A percentile compares a stretch with the other conserved stretches of the same genome.
phyloP scores from a whole-genome alignment of 2,329 filamentous ascomycete species.

The Pestalotiopsis sp. region DNA sequence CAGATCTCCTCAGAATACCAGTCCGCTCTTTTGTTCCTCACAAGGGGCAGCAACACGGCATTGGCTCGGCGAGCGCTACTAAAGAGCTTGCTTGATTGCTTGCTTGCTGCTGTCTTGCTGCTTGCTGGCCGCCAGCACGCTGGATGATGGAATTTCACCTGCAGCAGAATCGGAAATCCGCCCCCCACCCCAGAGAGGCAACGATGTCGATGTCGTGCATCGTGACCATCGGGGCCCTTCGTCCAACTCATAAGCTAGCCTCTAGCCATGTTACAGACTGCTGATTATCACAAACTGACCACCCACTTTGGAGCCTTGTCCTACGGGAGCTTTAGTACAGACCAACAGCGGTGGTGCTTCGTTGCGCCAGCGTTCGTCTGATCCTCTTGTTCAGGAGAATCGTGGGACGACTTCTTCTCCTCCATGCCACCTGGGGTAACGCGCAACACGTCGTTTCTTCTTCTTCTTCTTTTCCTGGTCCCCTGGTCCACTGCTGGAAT shows the following conservation, averaged over 20 bases:
- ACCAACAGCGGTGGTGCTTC: not conserved
- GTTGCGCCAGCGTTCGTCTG: not conserved
- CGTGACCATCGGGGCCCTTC: not conserved
- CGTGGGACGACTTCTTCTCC: not conserved
- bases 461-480: not conserved
- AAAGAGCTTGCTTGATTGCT: not conserved
- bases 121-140: not conserved
- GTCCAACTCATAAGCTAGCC: conserved; percentile 1
- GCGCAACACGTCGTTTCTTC: not conserved
- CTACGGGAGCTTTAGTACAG: not conserved
- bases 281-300: not conserved
- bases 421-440: not conserved
- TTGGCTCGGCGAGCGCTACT: not conserved
- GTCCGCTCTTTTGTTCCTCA: not conserved
- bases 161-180: not conserved
- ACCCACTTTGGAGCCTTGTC: not conserved
- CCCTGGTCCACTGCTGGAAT: not conserved
- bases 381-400: not conserved
- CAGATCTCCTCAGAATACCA: too few relatives aligned
- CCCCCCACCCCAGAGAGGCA: not conserved
- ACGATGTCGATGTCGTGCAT: conserved; percentile 11
- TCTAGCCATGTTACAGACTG: too few relatives aligned
- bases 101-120: not conserved
- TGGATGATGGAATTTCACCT: not conserved
- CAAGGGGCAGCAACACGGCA: not conserved